Base-by-base conservation (phyloP, 495 filamentous ascomycete genomes). In the Trichoderma reesei region DNA sequence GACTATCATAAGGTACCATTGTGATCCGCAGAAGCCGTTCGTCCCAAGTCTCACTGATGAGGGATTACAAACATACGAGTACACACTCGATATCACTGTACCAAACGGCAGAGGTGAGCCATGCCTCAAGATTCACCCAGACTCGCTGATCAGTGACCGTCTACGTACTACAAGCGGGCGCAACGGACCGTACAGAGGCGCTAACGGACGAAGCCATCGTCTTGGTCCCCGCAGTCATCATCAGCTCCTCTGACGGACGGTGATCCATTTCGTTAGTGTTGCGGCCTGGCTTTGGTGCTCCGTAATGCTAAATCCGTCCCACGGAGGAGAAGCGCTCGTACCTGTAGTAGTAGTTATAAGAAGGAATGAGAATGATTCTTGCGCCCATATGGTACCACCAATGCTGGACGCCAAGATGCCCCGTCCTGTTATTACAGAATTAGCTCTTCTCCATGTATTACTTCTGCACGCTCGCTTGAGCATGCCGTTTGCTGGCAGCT, bases 141-240 rank as follows among this genome's bases (percentile, higher is more conserved):
- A 20, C 5, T 4, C 20, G 31, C 51, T 56, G 31, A 26, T 26
- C 34, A 56, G 31, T n/a, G 44, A 48, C 44, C 6, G 44, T n/a
- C n/a, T n/a, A n/a, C n/a, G n/a, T n/a, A 8, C 20, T 48, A 48
- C 16, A 48, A 48, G 44, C 51, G 51, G 51, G 51, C 51, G 51
- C 51, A 56, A 56, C 51, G 51, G 51, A 56, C 51, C 51, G 51
- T n/a, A 26, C 9, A 56, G 51, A 56, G 20, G 34, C 51, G 51
- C 51, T 56, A 56, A 56, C 26, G 20, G 20, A 7, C 14, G 13
- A 56, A 56, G 31, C 51, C 51, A 56, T 56, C 51, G 14, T 56
- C 51, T n/a, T 56, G 51, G 51, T 34, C 51, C 51, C 51, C 51
- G 51, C 51, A 56, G 18, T 31, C 51, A 56, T 56, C 51, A 56